These are phyloP conservation scores for Aspergillus fumigatus DNA, from an alignment of 2,329 filamentous ascomycete genomes.

Conservation along the genomic window DNA sequence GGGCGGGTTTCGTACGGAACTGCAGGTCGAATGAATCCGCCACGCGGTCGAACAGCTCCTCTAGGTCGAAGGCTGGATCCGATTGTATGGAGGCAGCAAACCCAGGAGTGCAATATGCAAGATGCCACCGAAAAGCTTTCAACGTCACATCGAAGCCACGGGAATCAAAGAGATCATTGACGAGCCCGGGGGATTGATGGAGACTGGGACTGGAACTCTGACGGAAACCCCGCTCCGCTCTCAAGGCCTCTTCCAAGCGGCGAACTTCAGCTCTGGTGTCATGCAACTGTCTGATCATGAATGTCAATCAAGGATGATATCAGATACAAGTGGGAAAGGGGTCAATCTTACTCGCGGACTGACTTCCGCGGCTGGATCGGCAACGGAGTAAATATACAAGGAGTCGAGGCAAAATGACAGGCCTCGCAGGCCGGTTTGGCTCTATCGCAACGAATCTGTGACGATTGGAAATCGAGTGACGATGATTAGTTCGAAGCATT, in stretches of 20 bases:
- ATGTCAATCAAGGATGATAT: not conserved
- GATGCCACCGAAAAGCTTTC: conserved; percentile 16
- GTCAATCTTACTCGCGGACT: conserved; percentile 16
- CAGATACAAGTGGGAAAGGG: not conserved
- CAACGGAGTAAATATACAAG: conserved; percentile 18
- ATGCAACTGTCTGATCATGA: conserved; percentile 11
- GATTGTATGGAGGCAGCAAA: conserved; percentile 9
- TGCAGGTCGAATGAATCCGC: conserved; percentile 6
- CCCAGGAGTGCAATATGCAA: conserved; percentile 14
- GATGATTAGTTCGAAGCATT: not conserved
- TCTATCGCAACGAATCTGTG: conserved; percentile 24
- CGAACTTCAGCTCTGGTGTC: not conserved
- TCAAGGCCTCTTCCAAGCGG: not conserved
- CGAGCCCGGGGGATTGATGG: not conserved
- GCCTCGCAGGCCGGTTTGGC: conserved; percentile 23
- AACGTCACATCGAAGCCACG: not conserved
- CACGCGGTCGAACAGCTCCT: conserved; percentile 10
- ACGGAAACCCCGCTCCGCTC: not conserved
- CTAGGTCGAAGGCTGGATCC: conserved; percentile 12
- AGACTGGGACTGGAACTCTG: not conserved
- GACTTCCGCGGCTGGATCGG: conserved; percentile 13
- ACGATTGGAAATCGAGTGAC: not conserved
- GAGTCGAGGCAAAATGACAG: conserved; percentile 16
- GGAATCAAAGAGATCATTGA: conserved; percentile 1
- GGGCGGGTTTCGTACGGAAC: conserved; percentile 2